Conservation (phyloP, 768 basidiomycete genomes). For the Boletus subparvulus region DNA sequence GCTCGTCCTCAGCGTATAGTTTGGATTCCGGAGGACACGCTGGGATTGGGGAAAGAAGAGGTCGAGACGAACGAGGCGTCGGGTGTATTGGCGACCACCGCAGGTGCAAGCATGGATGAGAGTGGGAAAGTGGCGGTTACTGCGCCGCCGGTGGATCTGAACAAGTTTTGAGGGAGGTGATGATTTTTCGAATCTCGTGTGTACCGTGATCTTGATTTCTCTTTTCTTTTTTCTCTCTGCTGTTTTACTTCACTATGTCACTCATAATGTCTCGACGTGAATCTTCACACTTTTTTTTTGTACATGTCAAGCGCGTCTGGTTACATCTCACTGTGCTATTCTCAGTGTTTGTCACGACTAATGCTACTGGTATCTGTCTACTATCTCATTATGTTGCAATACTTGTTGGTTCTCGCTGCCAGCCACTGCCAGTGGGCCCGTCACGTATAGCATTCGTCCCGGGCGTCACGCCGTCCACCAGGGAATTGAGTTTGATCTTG, state of each 20-base stretch:
- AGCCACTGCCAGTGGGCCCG: no score
- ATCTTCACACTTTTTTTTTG: neutral
- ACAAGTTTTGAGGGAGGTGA: slow-evolving; percentile 24
- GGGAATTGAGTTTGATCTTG: no score
- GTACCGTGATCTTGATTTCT: neutral
- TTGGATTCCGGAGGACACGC: slow-evolving; percentile 79
- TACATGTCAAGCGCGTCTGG: neutral
- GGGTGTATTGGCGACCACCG: slow-evolving; percentile 51
- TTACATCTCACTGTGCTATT: neutral
- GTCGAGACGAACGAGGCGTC: slow-evolving; percentile 49
- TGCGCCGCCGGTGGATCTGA: slow-evolving; percentile 26
- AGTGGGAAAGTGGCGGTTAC: slow-evolving; percentile 51
- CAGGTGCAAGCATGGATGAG: slow-evolving; percentile 57
- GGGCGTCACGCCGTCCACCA: neutral
- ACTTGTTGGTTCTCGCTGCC: no score
- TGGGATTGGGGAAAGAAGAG: slow-evolving; percentile 57
- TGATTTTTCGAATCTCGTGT: neutral
- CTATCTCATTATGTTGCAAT: no score
- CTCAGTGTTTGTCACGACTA: slow-evolving; percentile 1
- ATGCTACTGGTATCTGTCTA: neutral
- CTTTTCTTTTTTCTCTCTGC: neutral
- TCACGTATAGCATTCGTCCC: no score
- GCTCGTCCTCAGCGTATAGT: slow-evolving; percentile 70
- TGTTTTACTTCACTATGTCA: neutral
- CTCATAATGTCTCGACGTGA: neutral